Base-by-base conservation (phyloP, 2,329 filamentous ascomycete species). In the Aureobasidium leucospermi region DNA sequence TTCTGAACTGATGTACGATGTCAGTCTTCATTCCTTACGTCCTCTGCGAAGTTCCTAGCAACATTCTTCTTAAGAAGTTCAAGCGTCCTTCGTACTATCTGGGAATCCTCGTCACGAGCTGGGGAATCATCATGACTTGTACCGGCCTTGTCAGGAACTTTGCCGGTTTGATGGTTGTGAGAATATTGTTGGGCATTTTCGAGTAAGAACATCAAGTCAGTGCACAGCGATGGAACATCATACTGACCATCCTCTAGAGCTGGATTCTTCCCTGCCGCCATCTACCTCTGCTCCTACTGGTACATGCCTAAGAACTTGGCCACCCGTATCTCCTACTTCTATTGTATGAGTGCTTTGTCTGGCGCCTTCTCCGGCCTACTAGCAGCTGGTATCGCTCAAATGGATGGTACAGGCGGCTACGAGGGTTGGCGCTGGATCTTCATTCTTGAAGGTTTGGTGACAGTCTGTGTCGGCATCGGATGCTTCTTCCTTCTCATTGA, bases 151-250 rank as follows among this genome's bases (percentile, higher is more conserved):
- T 68, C 19, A 62, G 66, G 31, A 62, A 64, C 42, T 68, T 63
- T 48, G 46, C 43, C 16, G 67, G 66, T 11, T 66, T 71, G 38
- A 63, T 71, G 11, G 68, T 68, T 5, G 67, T 65, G 38, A 71
- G 77, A 7, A 77, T 76, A 68, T 90, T 90, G 67, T 77, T 92
- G 0, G 89, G 89, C 29, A 75, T 91, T 29, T 81, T 81, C 19
- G 89, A 94, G 70, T 78, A 88, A 10, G 39, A n/a, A 7, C 2
- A 7, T 2, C 13, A 36, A 9, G 34, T 36, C 34, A 9, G 2
- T 8, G 13, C 13, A 36, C 23, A 23, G 23, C 23, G 23, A 23
- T 23, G 23, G 23, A 3, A 23, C 4, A 38, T 38, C 34, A 38
- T 10, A 15, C 34, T 38, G 15, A 38, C 15, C 15, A 9, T 38